Base-by-base conservation (phyloP, 1,284 basidiomycete species). In the Ustilago bromivora region DNA sequence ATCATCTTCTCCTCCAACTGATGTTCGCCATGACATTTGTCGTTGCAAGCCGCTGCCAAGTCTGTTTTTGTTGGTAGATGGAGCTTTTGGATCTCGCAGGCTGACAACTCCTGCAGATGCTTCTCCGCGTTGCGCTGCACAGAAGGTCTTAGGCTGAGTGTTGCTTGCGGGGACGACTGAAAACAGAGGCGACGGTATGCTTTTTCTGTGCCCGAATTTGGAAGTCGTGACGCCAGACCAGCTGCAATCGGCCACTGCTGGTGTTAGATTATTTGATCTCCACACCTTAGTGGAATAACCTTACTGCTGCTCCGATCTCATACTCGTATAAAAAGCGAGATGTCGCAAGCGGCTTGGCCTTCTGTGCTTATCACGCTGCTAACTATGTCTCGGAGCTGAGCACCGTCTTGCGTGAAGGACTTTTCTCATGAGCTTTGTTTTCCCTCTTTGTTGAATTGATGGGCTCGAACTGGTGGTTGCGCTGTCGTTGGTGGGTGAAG, bases 351-450 rank as follows among this genome's bases (percentile, higher is more conserved):
- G 55, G 23, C 55, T 28, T 57, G 41, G 23, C 43, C 17, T 28
- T 10, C 12, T 51, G 7, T 32, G 15, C 15, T 31, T 51, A 10
- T 51, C 31, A 28, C 11, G 49, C 23, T 32, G 49, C 49, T 40
- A 17, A 40, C 4, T 51, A n/a, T 32, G 38, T 41, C 54, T 56
- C 54, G 54, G 54, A 56, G 36, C 54, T 56, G 54, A 56, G 28
- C 35, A 56, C 32, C 28, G 32, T 32, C 28, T 52, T 52, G 28
- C 2, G 32, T 32, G 43, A 10, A 46, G 3, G 43, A 28, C 23
- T 28, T 4, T 11, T 17, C 0, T 40, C 3, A 11, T 40, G 38
- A 17, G 38, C 38, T 40, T 28, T 28, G 23, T 23, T 23, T 23
- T 23, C 23, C 23, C 23, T 28, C 23, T 28, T 28, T 28, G 23